Base-by-base conservation (phyloP, 495 filamentous ascomycete species). In the Penicillium macrosclerotiorum region DNA sequence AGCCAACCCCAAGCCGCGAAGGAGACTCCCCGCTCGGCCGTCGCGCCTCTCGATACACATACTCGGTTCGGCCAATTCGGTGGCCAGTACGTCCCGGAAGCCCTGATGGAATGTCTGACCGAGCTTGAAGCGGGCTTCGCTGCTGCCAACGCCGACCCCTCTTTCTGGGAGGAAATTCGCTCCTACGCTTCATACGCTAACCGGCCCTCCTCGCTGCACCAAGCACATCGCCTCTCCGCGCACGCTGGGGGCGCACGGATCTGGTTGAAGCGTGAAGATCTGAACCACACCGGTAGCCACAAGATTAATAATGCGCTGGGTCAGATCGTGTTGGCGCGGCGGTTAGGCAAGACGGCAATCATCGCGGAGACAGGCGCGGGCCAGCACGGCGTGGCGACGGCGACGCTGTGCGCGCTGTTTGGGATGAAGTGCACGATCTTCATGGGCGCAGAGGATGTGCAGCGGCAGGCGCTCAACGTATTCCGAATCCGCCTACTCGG, bases 301-400 rank as follows among this genome's bases (percentile, higher is more conserved):
- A 96, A 95, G 75, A 95, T 96, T 71, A 96, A 96, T 72, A 96
- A 95, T 54, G 89, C 90, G 0, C 64, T 97, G 3, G 92, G 92
- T 9, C 92, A 96, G 60, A 80, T 92, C 26, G 78, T 97, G 0
- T 70, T 97, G 3, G 92, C 92, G 0, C 73, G 73, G 9, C 77
- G 89, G 25, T 67, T 97, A 30, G 91, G 91, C 3, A 96, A 97
- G 73, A 95, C 80, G 3, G 80, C 85, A 57, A 95, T 96, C 54
- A 95, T 97, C 52, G 91, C 92, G 31, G 92, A 96, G 65, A 96
- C 92, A 6, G 90, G 90, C 37, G 89, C 92, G 9, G 91, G 90
- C 22, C 89, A 96, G 60, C 91, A 97, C 66, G 92, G 91, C 68
- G 90, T 97, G 3, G 92, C 91, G 2, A 94, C 89, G 2, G 92